Base-by-base conservation (phyloP, 768 basidiomycete genomes). In the Pleurotus sapidus region DNA sequence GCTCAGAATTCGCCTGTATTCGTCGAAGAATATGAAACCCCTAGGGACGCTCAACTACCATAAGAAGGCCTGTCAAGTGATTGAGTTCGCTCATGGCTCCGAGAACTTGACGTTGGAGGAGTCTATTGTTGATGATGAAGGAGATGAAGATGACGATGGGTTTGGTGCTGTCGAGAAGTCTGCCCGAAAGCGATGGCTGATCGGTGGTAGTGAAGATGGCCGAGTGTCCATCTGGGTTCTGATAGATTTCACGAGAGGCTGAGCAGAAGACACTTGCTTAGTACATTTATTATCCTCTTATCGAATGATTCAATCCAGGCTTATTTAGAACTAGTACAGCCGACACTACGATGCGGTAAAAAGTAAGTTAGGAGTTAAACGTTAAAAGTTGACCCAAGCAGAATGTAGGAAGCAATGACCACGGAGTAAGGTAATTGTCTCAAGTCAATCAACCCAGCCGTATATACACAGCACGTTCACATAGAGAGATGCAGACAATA, bases 11-110 rank as follows among this genome's bases (percentile, higher is more conserved):
- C 85, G 93, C 0, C 74, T 98, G 6, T 94, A 89, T 71, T 89
- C 93, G 0, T 87, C 91, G 2, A 87, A 85, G 61, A 79, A 82
- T 4, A 79, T 94, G 69, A 95, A 92, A 62, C 72, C 89, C 0
- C 86, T 99, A 5, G 96, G 96, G 4, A 89, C 88, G 3, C 77
- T 98, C 5, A 75, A 75, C 23, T 91, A 93, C 67, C 96, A 98
- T 74, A 90, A 91, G 60, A 78, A 81, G 7, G 81, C 79, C 12
- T 89, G 91, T 57, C 91, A 95, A 62, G 79, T 83, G 3, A 63
- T 97, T 17, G 78, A 83, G 3, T 98, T 98, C 66, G 86, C 89
- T 18, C 66, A 70, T 18, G 15, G 42, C 20, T 24, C 18, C 17
- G 27, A 11, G 45, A 30, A 9, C 20, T 5, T 17, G 68, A 72